Percentiles rank a stretch among this genome's conserved stretches.
phyloP scores from a whole-genome alignment of 805 yeast species.

The Teunomyces atbi region DNA sequence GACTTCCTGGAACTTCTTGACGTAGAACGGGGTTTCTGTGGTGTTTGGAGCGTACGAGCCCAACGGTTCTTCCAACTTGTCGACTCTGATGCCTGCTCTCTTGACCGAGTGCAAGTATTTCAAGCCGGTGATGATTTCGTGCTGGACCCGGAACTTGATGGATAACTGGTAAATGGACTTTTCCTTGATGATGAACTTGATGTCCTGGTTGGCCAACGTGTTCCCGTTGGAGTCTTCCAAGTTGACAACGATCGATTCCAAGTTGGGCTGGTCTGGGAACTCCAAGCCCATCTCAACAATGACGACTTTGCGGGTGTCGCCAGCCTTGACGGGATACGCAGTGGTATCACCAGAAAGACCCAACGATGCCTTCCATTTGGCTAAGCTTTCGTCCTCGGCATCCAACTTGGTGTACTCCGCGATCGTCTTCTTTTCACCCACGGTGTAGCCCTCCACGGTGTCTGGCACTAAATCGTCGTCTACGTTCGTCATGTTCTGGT shows the following conservation, averaged over 20 bases:
- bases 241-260: slow-evolving; percentile 63
- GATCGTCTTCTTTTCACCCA: slow-evolving; percentile 70
- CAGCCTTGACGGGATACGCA: slow-evolving; percentile 62
- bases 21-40: slow-evolving; percentile 72
- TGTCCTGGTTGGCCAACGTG: slow-evolving; percentile 55
- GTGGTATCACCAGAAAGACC: slow-evolving; percentile 62
- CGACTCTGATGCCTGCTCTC: slow-evolving; percentile 85
- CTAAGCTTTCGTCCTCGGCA: slow-evolving; percentile 85
- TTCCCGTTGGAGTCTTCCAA: slow-evolving; percentile 58
- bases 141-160: slow-evolving; percentile 81
- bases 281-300: slow-evolving; percentile 70
- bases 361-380: slow-evolving; percentile 87
- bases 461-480: slow-evolving; percentile 65
- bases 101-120: slow-evolving; percentile 81
- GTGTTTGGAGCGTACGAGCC: slow-evolving; percentile 93
- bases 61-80: slow-evolving; percentile 80
- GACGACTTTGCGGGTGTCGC: slow-evolving; percentile 76
- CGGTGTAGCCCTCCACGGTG: slow-evolving; percentile 60
- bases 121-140: slow-evolving; percentile 87
- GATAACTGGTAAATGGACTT: slow-evolving; percentile 68
- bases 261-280: slow-evolving; percentile 58
- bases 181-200: slow-evolving; percentile 76
- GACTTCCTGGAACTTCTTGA: slow-evolving; percentile 51
- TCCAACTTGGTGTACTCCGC: slow-evolving; percentile 81
- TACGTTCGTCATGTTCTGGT: slow-evolving; percentile 18